Evolutionary conservation across 2,329 filamentous ascomycete species (phyloP), one percentile per base, ranked within the genome.

Genomic region (Ceratocystis variospora): DNA sequence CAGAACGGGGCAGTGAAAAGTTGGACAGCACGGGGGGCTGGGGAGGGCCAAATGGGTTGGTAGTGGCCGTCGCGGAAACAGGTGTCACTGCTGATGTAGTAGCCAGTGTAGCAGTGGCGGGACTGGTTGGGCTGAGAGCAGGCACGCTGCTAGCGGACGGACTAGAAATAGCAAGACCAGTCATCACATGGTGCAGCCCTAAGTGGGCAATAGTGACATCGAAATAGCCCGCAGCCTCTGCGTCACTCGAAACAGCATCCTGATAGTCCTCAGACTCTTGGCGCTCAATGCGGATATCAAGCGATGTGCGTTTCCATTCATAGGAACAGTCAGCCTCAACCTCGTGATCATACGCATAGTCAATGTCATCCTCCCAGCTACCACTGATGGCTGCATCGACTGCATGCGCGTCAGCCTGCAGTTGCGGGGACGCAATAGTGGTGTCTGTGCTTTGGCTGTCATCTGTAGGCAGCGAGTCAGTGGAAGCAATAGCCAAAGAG

Each of bases 311-410:
- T 67, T 85, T 82, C 84, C 84, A 87, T 57, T 84, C 80, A 70
- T 85, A 87, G 68, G 87, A 81, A 71, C 83, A 87, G 73, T 87
- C 78, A 6, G 84, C 85, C 72, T 87, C 85, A 12, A 80, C 83
- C 69, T 84, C 85, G 70, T 88, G 83, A 69, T 87, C 84, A 71
- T 88, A 88, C 71, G 83, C 87, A 73, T 87, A 88, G 71, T 88
- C 85, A 68, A 88, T 87, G 69, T 84, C 84, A 64, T 86, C 84
- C 71, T 88, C 85, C 85, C 85, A 88, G 70, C 77, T 85, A 28
- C 55, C 55, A 19, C 55, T 59, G 70, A 31, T n/a, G 28, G 55
- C 31, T 2, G 7, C 31, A 5, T 37, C 55, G 6, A 22, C 17
- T n/a, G 31, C 31, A 28, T n/a, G 28, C 8, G 15, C 5, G 15